Evolutionary conservation across 805 yeast species (phyloP), one percentile per base, ranked within the genome.

Genomic region (Candida xiaguanensis): DNA sequence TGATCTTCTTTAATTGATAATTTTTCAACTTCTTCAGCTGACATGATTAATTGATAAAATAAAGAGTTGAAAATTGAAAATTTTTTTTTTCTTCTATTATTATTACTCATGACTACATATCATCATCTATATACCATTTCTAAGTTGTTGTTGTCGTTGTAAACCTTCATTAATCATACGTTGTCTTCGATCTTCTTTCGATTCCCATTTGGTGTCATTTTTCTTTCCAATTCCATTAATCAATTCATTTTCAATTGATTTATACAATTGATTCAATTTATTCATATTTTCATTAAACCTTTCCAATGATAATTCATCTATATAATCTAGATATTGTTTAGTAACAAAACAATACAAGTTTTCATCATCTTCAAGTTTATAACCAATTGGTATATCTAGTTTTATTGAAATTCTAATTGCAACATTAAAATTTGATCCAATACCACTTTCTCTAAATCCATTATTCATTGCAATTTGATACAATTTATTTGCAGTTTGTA

Each of bases 371-470:
- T 61, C 64, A 15, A 61, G 53, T 9, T 72, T 56, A 48, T 61
- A 76, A 0, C 90, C 96, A 23, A 87, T 75, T 1, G 96, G 96
- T 0, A 81, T 69, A 54, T 88, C 95, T 17, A 88, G 57, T 45
- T 77, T 77, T 41, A 88, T 79, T 4, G 87, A 79, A 1, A 78
- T 83, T 46, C 96, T 67, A 14, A 88, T 75, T 0, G 89, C 96
- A 5, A 88, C 95, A 9, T 82, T 68, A 48, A 78, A 76, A 50
- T 87, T 85, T 22, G 80, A 70, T 6, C 95, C 95, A 33, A 88
- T 85, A 1, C 96, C 96, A 22, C 86, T 74, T 58, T 88, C 96
- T 51, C 96, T 70, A 52, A 83, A 88, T 2, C 96, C 96, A 61
- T 93, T 82, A 2, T 75, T 72, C 86, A 87, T 82, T 0, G 95